Evolutionary conservation across 2,329 filamentous ascomycete genomes (phyloP).

Genomic region (Xylariaceae sp.): DNA sequence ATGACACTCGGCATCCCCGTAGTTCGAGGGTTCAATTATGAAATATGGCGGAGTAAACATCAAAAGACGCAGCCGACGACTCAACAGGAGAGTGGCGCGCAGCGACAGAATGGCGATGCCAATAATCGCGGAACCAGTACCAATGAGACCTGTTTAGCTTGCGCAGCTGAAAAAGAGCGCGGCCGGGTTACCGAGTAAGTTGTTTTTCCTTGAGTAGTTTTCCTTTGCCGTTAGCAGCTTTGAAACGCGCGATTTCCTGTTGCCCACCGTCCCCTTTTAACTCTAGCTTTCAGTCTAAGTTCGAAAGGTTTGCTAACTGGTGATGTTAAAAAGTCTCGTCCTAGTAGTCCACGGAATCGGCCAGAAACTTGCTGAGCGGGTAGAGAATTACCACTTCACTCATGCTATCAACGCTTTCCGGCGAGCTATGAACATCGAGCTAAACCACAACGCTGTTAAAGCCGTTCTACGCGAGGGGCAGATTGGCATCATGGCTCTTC

Average conservation of each 20-base stretch:
- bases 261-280: background rate
- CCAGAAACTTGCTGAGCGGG: constrained; percentile 88
- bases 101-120: constrained; percentile 25
- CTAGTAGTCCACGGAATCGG: constrained; percentile 94
- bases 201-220: background rate
- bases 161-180: constrained; percentile 56
- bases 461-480: constrained; percentile 68
- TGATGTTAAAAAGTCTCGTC: constrained; percentile 46
- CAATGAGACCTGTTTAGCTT: constrained; percentile 46
- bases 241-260: no score
- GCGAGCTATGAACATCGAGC: constrained; percentile 77
- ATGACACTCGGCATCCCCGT: constrained; percentile 77
- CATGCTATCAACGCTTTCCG: constrained; percentile 91
- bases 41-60: constrained; percentile 69
- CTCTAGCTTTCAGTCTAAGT: background rate
- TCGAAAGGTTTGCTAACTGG: background rate
- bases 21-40: constrained; percentile 80
- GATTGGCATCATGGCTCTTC: constrained; percentile 88
- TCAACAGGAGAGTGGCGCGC: constrained; percentile 26
- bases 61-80: constrained; percentile 35
- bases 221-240: background rate
- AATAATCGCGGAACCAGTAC: constrained; percentile 23
- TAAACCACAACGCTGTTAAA: constrained; percentile 68
- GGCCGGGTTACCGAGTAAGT: constrained; percentile 66
- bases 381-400: constrained; percentile 96